Conservation (phyloP, 2,329 filamentous ascomycete species). For the Emergomyces pasteurianus region DNA sequence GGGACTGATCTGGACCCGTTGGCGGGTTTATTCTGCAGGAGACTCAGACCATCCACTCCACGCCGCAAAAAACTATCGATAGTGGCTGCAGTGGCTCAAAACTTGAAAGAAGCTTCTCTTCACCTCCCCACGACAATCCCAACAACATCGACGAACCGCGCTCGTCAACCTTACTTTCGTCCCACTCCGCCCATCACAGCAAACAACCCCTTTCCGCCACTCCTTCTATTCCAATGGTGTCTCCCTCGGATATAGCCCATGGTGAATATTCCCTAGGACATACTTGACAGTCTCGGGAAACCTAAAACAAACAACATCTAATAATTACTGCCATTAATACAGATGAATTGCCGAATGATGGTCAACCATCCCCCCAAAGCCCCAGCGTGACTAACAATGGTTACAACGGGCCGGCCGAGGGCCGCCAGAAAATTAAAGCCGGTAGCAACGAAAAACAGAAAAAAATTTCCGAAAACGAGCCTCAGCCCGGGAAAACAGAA, state of each 20-base stretch:
- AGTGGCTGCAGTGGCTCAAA: constrained; percentile 1
- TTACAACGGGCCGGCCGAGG: background rate
- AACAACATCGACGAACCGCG: background rate
- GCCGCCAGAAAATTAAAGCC: background rate
- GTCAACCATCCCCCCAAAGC: background rate
- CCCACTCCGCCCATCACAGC: background rate
- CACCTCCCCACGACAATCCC: background rate
- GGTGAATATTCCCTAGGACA: background rate
- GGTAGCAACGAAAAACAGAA: constrained; percentile 17
- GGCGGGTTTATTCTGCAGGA: constrained; percentile 1
- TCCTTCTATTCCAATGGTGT: background rate
- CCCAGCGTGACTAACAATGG: background rate
- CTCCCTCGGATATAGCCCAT: background rate
- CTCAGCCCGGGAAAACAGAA: constrained; percentile 14
- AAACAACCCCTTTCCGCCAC: background rate
- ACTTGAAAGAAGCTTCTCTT: background rate
- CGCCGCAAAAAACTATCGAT: background rate
- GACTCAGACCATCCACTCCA: constrained; percentile 7
- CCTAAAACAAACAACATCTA: background rate
- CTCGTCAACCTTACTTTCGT: background rate
- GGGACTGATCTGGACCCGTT: constrained; percentile 1
- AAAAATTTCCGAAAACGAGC: constrained; percentile 17
- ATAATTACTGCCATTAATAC: background rate
- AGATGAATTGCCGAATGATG: background rate
- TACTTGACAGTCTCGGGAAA: background rate